Evolutionary conservation across 2,329 filamentous ascomycete genomes (phyloP).

Genomic region (Exophiala lecanii-corni): DNA sequence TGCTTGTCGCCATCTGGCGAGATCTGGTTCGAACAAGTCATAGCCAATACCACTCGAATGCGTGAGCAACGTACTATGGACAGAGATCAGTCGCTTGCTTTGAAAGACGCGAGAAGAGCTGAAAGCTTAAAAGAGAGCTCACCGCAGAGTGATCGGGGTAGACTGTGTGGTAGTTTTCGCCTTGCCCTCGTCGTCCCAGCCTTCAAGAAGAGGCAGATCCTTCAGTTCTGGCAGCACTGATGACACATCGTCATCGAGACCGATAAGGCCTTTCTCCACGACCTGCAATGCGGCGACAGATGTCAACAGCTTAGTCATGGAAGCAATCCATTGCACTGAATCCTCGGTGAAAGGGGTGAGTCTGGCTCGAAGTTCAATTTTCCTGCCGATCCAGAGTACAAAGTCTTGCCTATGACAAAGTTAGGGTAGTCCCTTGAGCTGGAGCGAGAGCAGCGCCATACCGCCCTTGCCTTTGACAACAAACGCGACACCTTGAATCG

Average conservation of each 20-base stretch:
- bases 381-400: slow-evolving; percentile 1
- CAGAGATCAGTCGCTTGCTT: no score
- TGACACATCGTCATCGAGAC: slow-evolving; percentile 37
- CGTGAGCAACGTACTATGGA: slow-evolving; percentile 41
- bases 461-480: background rate
- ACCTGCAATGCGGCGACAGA: slow-evolving; percentile 50
- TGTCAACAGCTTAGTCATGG: slow-evolving; percentile 44
- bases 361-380: slow-evolving; percentile 1
- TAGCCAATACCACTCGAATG: slow-evolving; percentile 49
- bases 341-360: slow-evolving; percentile 34
- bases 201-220: slow-evolving; percentile 42
- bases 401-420: background rate
- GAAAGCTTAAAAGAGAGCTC: no score
- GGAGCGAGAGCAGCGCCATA: background rate
- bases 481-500: background rate
- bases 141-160: slow-evolving; percentile 36
- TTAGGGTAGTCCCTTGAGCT: no score
- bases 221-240: slow-evolving; percentile 45
- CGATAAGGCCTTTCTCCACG: slow-evolving; percentile 30
- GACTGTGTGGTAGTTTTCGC: slow-evolving; percentile 38
- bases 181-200: slow-evolving; percentile 34
- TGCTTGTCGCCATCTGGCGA: slow-evolving; percentile 39
- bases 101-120: no score
- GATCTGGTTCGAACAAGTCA: slow-evolving; percentile 38
- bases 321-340: slow-evolving; percentile 34